Evolutionary conservation across 345 rosid species (phyloP), one percentile per base, ranked within the genome.

Genomic region (Corchorus olitorius): DNA sequence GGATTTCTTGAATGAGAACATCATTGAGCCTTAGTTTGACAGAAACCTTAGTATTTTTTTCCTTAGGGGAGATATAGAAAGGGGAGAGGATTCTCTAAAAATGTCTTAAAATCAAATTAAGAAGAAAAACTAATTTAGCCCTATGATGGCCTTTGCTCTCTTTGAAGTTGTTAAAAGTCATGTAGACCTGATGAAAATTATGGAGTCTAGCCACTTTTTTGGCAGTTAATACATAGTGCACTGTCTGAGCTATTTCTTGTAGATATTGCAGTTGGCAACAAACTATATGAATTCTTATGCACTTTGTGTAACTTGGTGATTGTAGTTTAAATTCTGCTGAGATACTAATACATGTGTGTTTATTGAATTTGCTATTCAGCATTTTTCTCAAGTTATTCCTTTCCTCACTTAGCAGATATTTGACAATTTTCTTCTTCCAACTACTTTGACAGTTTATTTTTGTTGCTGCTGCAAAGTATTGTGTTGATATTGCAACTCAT

Each of bases 401-500:
- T 58, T 76, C 10, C 27, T 27, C 27, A 0, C 39, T 27, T 5
- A 1, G 45, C n/a, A 34, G n/a, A 58, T 55, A 65, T 58, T 63
- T 54, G 55, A 59, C 56, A 3, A n/a, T 13, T 75, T 59, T 22
- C 34, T 75, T 65, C 41, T 65, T 15, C 54, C 54, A 10, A 34
- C 22, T 37, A 43, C 65, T 76, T 64, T 58, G 64, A 48, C 84
- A 86, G 89, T 84, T 86, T 49, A 80, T 86, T 56, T 88, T 86
- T 73, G 83, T 79, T 17, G 87, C 82, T 43, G 86, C 91, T 55
- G 72, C 87, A 16, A 80, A 71, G 73, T 81, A 75, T 39, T 84
- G 88, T 68, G 75, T 75, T 33, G 87, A 85, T 19, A 83, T 88
- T 52, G 91, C 87, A 10, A 88, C 88, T 35, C 84, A 88, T 79